Evolutionary conservation across 2,329 filamentous ascomycete genomes (phyloP).

Genomic region (Diaporthe citrichinensis): DNA sequence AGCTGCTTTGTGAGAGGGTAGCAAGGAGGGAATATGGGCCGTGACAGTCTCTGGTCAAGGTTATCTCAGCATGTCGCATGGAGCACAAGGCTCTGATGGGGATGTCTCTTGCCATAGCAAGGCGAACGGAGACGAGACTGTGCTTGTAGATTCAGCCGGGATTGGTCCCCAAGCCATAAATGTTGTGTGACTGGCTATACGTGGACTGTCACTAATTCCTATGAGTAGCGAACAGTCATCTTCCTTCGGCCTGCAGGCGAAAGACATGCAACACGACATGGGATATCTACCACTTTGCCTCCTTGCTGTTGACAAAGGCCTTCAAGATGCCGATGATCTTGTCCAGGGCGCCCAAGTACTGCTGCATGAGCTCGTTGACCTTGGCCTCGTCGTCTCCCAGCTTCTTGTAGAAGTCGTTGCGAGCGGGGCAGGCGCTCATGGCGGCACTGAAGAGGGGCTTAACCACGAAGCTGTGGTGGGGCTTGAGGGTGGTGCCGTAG

Average conservation of each 20-base stretch:
- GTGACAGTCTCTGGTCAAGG: slow-evolving; percentile 5
- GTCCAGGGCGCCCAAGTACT: slow-evolving; percentile 84
- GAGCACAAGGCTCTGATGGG: not conserved
- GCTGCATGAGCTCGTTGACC: slow-evolving; percentile 74
- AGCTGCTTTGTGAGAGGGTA: slow-evolving; percentile 60
- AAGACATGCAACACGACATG: not conserved
- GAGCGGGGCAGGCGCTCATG: slow-evolving; percentile 93
- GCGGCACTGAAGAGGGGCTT: slow-evolving; percentile 94
- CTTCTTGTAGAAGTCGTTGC: slow-evolving; percentile 93
- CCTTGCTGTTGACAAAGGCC: slow-evolving; percentile 68
- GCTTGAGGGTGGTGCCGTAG: slow-evolving; percentile 90
- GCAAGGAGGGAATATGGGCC: slow-evolving; percentile 49
- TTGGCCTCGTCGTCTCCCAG: slow-evolving; percentile 76
- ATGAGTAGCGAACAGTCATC: not conserved
- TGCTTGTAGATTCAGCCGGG: slow-evolving; percentile 23
- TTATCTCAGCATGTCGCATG: not conserved
- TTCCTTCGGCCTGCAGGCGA: not conserved
- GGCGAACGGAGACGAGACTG: slow-evolving; percentile 7
- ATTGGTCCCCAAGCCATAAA: not conserved
- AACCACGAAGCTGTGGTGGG: slow-evolving; percentile 88
- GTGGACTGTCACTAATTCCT: not conserved
- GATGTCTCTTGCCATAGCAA: not conserved
- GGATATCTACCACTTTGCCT: slow-evolving; percentile 67
- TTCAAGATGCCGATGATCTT: slow-evolving; percentile 83
- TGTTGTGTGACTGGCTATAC: slow-evolving; percentile 16